Conservation (phyloP, 2,329 filamentous ascomycete genomes). For the Dothistroma pini region DNA sequence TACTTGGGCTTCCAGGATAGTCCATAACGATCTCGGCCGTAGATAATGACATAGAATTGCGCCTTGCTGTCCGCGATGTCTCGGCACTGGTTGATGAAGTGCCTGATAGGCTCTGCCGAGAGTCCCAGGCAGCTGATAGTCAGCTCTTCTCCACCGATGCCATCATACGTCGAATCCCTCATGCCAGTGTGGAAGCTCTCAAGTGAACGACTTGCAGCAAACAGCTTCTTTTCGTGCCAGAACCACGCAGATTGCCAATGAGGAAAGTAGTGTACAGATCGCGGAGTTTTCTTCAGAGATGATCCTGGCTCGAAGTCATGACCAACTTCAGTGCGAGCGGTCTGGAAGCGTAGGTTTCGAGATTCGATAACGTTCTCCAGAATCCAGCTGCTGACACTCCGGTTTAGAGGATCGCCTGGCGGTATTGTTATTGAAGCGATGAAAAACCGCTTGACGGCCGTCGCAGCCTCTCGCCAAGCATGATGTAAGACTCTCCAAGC, state of each 20-base stretch:
- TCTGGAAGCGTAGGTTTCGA: conserved; percentile 22
- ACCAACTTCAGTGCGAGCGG: conserved; percentile 22
- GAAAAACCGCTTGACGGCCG: conserved; percentile 25
- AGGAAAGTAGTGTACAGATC: conserved; percentile 24
- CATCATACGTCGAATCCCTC: conserved; percentile 25
- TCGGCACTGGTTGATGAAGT: conserved; percentile 41
- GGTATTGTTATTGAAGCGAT: conserved; percentile 25
- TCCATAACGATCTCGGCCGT: conserved; percentile 39
- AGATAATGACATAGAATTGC: conserved; percentile 40
- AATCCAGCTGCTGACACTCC: conserved; percentile 26
- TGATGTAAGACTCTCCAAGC: conserved; percentile 17
- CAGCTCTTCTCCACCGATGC: conserved; percentile 25
- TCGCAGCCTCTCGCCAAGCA: conserved; percentile 21
- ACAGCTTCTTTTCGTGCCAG: conserved; percentile 17
- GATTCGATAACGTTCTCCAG: conserved; percentile 25
- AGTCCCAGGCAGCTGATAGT: conserved; percentile 44
- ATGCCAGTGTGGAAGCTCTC: conserved; percentile 22
- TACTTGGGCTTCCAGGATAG: conserved; percentile 31
- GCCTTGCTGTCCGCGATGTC: conserved; percentile 37
- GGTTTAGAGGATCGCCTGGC: conserved; percentile 23
- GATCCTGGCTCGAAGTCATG: conserved; percentile 22
- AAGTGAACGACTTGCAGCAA: conserved; percentile 18
- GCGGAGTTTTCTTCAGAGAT: conserved; percentile 23
- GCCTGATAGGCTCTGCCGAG: conserved; percentile 44
- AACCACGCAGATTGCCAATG: conserved; percentile 26